Evolutionary conservation across 352 stramenopile species (phyloP).

Genomic region (Phytopythium boreale): DNA sequence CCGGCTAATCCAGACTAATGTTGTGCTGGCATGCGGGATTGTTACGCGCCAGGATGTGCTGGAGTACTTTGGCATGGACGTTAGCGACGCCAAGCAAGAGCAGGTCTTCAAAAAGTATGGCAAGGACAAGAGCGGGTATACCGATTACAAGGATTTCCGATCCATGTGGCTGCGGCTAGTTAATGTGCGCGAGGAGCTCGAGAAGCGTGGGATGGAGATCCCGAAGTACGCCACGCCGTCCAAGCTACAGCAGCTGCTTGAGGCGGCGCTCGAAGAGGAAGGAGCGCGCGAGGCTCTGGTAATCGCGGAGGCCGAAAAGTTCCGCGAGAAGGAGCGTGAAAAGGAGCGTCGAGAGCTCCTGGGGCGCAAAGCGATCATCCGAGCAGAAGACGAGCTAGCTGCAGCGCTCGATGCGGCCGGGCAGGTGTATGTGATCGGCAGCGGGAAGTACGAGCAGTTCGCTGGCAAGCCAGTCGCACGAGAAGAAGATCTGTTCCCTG

Average conservation of each 20-base stretch:
- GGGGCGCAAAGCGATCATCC: conserved; percentile 48
- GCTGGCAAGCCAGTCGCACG: conserved; percentile 34
- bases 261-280: conserved; percentile 89
- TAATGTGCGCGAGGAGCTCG: conserved; percentile 81
- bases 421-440: conserved; percentile 92
- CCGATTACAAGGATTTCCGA: conserved; percentile 94
- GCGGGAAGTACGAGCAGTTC: conserved; percentile 86
- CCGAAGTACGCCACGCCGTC: conserved; percentile 80
- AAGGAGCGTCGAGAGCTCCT: conserved; percentile 48
- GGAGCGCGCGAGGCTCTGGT: conserved; percentile 80
- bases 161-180: conserved; percentile 87
- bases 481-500: conserved; percentile 58
- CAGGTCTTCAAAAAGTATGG: conserved; percentile 92
- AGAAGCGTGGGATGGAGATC: conserved; percentile 84
- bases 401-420: conserved; percentile 89
- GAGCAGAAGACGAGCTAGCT: conserved; percentile 80
- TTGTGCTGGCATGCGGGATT: too few relatives aligned
- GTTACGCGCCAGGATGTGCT: conserved; percentile 64
- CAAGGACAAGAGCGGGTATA: conserved; percentile 87
- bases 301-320: conserved; percentile 74
- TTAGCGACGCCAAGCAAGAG: conserved; percentile 90
- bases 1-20: background rate
- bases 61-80: conserved; percentile 90
- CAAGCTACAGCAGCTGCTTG: conserved; percentile 85
- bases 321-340: conserved; percentile 70